A percentile compares a stretch with the other conserved stretches of the same genome.
These are phyloP conservation scores for Blastocystis sp. DNA, from an alignment of 352 stramenopile genomes.

Conservation along the genomic window DNA sequence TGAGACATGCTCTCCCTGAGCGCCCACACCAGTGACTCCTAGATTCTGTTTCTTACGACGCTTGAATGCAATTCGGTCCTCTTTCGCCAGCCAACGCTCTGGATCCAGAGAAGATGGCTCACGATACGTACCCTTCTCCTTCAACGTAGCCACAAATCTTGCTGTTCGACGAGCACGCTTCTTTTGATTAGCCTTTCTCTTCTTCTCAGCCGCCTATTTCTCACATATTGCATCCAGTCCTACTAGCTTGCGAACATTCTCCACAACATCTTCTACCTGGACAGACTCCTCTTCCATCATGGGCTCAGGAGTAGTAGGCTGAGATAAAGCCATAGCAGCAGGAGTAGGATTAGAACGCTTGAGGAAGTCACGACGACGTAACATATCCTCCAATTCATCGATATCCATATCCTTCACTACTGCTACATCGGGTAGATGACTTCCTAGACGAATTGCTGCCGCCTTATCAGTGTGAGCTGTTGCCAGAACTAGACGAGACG, in stretches of 20 bases:
- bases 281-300: not conserved
- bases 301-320: not conserved
- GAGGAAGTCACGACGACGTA: conserved; percentile 26
- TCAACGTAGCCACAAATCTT: conserved; percentile 26
- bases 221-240: not conserved
- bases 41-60: conserved; percentile 52
- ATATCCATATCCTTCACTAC: conserved; percentile 50
- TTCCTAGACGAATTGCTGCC: not conserved
- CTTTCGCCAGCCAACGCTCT: conserved; percentile 59
- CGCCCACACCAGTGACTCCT: conserved; percentile 43
- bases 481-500: not conserved
- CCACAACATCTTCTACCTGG: not conserved
- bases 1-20: conserved; percentile 57
- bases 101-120: conserved; percentile 31
- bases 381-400: conserved; percentile 47
- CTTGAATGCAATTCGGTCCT: conserved; percentile 15
- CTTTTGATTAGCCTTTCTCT: conserved; percentile 33
- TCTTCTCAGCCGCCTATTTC: conserved; percentile 55
- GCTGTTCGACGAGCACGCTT: conserved; percentile 47
- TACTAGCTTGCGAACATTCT: conserved; percentile 49
- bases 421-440: conserved; percentile 4
- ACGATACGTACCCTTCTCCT: conserved; percentile 47
- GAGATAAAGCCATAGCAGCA: not conserved
- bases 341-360: not conserved
- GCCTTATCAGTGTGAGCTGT: not conserved